Evolutionary conservation across 371 early-diverging fungal species (phyloP).

Genomic region (Fennellomyces sp.): DNA sequence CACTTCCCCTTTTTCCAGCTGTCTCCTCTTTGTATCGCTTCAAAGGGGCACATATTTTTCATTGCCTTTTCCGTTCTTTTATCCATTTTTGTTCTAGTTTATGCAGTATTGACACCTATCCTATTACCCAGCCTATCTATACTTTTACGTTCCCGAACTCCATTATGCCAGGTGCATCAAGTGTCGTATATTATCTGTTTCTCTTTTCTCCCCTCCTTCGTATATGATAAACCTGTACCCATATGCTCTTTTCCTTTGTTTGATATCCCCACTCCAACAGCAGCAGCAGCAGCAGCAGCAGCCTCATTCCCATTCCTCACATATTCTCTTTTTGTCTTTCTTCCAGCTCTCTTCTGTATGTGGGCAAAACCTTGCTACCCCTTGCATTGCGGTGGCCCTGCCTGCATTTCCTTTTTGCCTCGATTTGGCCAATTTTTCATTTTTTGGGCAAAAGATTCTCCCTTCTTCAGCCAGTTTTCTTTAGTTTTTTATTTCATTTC

Average conservation of each 20-base stretch:
- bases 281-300: conserved; percentile 10
- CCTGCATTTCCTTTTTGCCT: conserved; percentile 6
- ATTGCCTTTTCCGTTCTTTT: conserved; percentile 23
- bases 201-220: not conserved
- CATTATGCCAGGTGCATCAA: conserved; percentile 22
- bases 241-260: conserved; percentile 6
- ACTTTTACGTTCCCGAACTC: not conserved
- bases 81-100: conserved; percentile 19
- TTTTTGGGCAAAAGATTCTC: conserved; percentile 9
- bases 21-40: conserved; percentile 1
- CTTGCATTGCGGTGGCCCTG: not conserved
- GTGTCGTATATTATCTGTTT: conserved; percentile 3
- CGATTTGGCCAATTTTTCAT: conserved; percentile 12
- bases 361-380: conserved; percentile 8
- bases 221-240: not conserved
- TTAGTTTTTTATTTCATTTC: not conserved
- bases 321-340: not conserved
- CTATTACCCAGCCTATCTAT: not conserved
- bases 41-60: conserved; percentile 18
- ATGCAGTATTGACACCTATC: conserved; percentile 23
- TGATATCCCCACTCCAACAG: not conserved
- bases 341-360: conserved; percentile 1
- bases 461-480: not conserved
- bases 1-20: not conserved
- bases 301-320: conserved; percentile 2